Base-by-base conservation (phyloP, 176 grass and related monocot genomes). In the Oryza australiensis region DNA sequence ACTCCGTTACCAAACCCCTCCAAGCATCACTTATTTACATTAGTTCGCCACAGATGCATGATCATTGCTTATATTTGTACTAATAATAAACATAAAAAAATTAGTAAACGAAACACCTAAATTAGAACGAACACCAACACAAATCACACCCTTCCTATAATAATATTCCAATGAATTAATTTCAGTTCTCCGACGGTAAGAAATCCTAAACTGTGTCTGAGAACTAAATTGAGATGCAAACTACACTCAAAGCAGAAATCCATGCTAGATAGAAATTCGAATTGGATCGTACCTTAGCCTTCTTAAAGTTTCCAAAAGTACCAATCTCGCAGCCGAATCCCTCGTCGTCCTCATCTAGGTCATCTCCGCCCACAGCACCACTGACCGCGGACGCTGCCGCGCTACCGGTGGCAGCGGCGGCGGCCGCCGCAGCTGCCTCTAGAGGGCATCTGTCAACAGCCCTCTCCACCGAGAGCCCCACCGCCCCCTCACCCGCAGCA, bases 311-410 rank as follows among this genome's bases (percentile, higher is more conserved):
- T n/a, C 89, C 89, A 14, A 90, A 70, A 30, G 76, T 77, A 33
- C 87, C 86, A 65, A 90, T 83, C 74, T 93, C 97, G 68, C 88
- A 84, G 66, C 80, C 85, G 38, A 92, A 86, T n/a, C 79, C 82
- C 3, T 89, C 89, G 7, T 88, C 92, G 0, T 95, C 95, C 32
- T 98, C 97, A 16, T 89, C 88, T n/a, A 86, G 14, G 35, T 89
- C 88, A 26, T 90, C 91, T 40, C 73, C 70, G 46, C 33, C 14
- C 6, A 51, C 18, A 20, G 51, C 68, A 10, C 80, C 83, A 33
- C 60, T 74, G 79, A 82, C 81, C 38, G 51, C 71, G 7, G 88
- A 89, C 1, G 73, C 73, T 15, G 75, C 87, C 0, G 87, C 84
- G 53, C 77, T 74, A 1, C 82, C 84, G 0, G 88, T 90, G 0